Evolutionary conservation across 495 filamentous ascomycete genomes (phyloP), one percentile per base, ranked within the genome.

Genomic region (Xylaria curta): DNA sequence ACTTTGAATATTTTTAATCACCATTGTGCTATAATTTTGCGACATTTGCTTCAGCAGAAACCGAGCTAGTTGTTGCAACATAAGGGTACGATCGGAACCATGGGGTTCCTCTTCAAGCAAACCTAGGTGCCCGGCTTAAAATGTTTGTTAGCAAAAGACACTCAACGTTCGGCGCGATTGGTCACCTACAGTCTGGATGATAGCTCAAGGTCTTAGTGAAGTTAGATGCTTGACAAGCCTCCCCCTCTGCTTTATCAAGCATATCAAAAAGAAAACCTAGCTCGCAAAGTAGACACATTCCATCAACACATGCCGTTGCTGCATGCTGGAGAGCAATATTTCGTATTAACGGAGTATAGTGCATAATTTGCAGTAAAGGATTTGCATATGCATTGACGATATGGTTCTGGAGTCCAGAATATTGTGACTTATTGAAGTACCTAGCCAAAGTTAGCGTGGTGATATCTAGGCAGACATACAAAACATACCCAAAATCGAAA

Each of bases 221-320:
- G 78, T 99, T 99, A 0, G 95, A 97, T n/a, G 96, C 96, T 75
- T 98, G 96, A 75, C 97, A 98, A 72, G 94, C 96, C 68, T 93
- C 90, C 2, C 95, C 96, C 74, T 91, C 90, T 8, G 95, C 95
- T 76, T 97, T 98, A 74, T 98, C 93, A 42, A 99, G 85, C 96
- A 99, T 99, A 77, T 99, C 96, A 75, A 98, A 95, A 24, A 99
- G 84, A 79, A 95, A 99, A 21, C 95, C 96, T 78, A 98, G 82
- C 80, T 99, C 97, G 82, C 96, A 99, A 3, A 98, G 82, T 46
- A 99, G 83, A 82, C 96, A 99, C 51, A 87, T 82, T 51, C 97
- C 94, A 46, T 87, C 87, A 15, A 92, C 84, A 80, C 96, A 99
- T 54, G 89, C 87, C 17, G 91, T 92, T 7, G 96, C 93, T 12